Evolutionary conservation across 768 basidiomycete species (phyloP).

Genomic region (Floccularia luteovirens): DNA sequence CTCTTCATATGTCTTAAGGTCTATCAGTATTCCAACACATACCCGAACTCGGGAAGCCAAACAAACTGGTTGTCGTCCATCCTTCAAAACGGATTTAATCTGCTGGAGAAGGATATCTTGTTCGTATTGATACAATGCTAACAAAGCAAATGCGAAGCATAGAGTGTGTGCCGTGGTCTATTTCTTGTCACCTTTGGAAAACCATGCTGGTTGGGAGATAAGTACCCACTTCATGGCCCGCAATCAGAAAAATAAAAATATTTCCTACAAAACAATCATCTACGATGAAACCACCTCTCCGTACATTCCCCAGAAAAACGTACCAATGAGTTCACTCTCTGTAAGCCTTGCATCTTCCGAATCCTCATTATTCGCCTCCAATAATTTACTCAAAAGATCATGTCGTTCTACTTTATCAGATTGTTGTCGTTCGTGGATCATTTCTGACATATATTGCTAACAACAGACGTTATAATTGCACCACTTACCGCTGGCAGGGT

Average conservation of each 20-base stretch:
- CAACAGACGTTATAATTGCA: background rate
- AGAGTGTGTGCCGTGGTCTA: constrained; percentile 32
- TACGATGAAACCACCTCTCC: too few relatives aligned
- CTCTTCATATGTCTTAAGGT: background rate
- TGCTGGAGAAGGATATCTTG: constrained; percentile 29
- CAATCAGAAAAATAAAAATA: constrained; percentile 32
- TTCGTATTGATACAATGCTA: constrained; percentile 35
- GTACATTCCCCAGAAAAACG: too few relatives aligned
- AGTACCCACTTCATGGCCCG: constrained; percentile 30
- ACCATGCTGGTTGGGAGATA: too few relatives aligned
- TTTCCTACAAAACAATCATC: constrained; percentile 13
- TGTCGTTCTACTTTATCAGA: constrained; percentile 26
- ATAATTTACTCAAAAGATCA: constrained; percentile 36
- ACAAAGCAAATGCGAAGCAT: constrained; percentile 29
- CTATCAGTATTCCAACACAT: background rate
- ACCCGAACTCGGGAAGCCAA: constrained; percentile 1
- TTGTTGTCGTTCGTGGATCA: constrained; percentile 36
- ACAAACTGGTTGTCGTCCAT: background rate
- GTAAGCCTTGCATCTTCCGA: constrained; percentile 1
- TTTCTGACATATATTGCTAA: constrained; percentile 38
- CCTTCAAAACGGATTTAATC: background rate
- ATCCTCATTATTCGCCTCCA: constrained; percentile 33
- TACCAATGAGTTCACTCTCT: constrained; percentile 14
- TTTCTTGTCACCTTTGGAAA: too few relatives aligned
- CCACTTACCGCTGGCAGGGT: background rate